phyloP scores from a whole-genome alignment of 495 filamentous ascomycete genomes.

The Podospora pseudoanserina region DNA sequence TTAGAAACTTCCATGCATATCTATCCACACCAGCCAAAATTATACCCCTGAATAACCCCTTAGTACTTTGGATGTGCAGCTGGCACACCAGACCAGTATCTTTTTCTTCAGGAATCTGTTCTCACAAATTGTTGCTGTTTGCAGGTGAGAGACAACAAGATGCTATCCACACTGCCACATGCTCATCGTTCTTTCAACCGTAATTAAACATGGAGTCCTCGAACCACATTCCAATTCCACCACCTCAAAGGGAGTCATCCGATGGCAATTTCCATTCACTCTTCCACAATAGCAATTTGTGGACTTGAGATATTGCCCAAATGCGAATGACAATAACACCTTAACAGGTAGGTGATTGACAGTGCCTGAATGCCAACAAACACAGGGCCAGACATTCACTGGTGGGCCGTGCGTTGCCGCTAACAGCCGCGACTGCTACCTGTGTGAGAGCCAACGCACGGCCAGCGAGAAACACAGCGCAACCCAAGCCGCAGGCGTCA shows the following conservation, averaged over 20 bases:
- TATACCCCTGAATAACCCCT: no score
- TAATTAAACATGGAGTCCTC: neutral
- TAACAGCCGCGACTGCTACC: neutral
- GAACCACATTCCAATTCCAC: neutral
- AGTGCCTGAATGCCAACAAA: neutral
- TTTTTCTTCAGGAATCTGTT: no score
- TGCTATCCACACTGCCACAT: neutral
- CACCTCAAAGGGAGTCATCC: neutral
- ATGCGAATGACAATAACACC: neutral
- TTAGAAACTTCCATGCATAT: no score
- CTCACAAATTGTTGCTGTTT: no score
- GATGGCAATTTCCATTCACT: no score
- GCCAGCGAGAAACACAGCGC: neutral
- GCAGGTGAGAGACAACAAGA: no score
- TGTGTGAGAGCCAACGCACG: neutral
- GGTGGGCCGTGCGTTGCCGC: neutral
- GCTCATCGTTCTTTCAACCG: neutral
- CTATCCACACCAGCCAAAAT: no score
- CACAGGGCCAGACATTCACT: neutral
- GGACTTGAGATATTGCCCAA: conserved; percentile 13
- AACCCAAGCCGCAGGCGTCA: neutral
- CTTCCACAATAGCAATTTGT: conserved; percentile 21
- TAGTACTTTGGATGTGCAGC: no score
- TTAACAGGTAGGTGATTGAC: neutral
- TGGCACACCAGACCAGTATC: no score